Conservation (phyloP, 129 eudicot species). For the Tagetes erecta region DNA sequence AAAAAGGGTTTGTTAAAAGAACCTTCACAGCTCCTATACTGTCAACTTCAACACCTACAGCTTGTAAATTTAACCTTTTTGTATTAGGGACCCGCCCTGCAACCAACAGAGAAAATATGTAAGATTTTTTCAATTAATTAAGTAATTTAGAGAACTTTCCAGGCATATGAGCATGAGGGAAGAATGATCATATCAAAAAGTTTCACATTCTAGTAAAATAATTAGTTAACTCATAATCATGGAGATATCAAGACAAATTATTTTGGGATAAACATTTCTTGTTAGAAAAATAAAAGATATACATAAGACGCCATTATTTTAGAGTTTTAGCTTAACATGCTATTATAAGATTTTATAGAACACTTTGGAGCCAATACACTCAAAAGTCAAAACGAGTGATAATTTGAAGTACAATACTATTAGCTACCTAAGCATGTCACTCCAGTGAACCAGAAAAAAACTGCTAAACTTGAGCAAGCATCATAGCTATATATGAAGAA, state of each 20-base stretch:
- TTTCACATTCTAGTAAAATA: constrained; percentile 4
- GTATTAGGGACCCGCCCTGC: constrained; percentile 86
- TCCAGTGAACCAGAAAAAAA: neutral
- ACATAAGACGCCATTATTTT: neutral
- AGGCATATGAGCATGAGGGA: constrained; percentile 9
- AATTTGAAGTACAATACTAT: neutral
- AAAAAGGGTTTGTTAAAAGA: constrained; percentile 4
- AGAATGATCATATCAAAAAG: constrained; percentile 11
- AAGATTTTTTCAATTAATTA: neutral
- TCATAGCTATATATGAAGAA: neutral
- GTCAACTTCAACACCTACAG: constrained; percentile 91
- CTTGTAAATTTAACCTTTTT: constrained; percentile 79
- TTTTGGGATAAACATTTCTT: neutral
- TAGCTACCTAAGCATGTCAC: constrained; percentile 13
- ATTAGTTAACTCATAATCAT: neutral
- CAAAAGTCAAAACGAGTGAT: constrained; percentile 18
- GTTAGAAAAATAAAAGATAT: neutral
- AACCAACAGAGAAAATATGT: constrained; percentile 31
- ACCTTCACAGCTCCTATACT: constrained; percentile 80
- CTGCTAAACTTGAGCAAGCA: neutral
- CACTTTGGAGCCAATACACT: constrained; percentile 1
- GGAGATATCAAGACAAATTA: neutral
- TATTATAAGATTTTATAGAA: constrained; percentile 8
- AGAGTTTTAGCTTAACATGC: constrained; percentile 6
- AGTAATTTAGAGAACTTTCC: neutral